phyloP scores from a whole-genome alignment of 1,284 basidiomycete species.

The Microbotryum violaceum region DNA sequence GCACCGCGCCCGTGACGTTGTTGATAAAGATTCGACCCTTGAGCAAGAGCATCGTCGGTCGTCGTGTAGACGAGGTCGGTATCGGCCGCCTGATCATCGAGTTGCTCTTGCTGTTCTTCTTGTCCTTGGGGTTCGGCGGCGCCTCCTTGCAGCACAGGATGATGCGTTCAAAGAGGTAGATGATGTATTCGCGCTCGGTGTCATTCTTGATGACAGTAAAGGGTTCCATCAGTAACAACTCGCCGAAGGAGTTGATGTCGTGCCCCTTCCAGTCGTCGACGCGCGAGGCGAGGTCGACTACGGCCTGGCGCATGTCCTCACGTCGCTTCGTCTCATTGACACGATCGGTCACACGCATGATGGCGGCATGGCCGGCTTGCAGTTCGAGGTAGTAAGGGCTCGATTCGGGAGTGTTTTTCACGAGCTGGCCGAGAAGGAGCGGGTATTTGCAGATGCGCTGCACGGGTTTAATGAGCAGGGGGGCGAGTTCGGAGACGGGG shows the following conservation, averaged over 20 bases:
- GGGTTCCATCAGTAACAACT: slow-evolving; percentile 84
- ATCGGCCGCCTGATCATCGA: slow-evolving; percentile 41
- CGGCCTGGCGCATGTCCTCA: slow-evolving; percentile 73
- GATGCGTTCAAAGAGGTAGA: slow-evolving; percentile 98
- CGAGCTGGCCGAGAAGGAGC: slow-evolving; percentile 51
- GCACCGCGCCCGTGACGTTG: slow-evolving; percentile 76
- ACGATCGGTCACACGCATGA: slow-evolving; percentile 87
- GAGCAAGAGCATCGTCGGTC: slow-evolving; percentile 60
- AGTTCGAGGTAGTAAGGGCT: slow-evolving; percentile 76
- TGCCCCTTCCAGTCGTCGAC: slow-evolving; percentile 99
- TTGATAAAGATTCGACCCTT: slow-evolving; percentile 97
- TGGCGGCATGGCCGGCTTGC: slow-evolving; percentile 69
- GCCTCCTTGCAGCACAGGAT: slow-evolving; percentile 94
- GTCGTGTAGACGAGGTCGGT: slow-evolving; percentile 39
- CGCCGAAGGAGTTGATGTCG: slow-evolving; percentile 85
- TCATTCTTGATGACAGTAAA: slow-evolving; percentile 96
- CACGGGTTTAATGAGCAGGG: slow-evolving; percentile 69
- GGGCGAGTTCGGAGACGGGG: slow-evolving; percentile 64
- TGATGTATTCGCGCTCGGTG: slow-evolving; percentile 94
- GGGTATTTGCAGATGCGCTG: slow-evolving; percentile 73
- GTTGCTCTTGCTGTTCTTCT: slow-evolving; percentile 41
- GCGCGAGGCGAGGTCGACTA: slow-evolving; percentile 76
- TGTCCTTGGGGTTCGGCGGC: slow-evolving; percentile 45
- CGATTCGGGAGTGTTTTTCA: slow-evolving; percentile 56
- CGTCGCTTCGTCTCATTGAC: slow-evolving; percentile 90